Evolutionary conservation across 495 filamentous ascomycete genomes (phyloP).

Genomic region (Tuber indicum): DNA sequence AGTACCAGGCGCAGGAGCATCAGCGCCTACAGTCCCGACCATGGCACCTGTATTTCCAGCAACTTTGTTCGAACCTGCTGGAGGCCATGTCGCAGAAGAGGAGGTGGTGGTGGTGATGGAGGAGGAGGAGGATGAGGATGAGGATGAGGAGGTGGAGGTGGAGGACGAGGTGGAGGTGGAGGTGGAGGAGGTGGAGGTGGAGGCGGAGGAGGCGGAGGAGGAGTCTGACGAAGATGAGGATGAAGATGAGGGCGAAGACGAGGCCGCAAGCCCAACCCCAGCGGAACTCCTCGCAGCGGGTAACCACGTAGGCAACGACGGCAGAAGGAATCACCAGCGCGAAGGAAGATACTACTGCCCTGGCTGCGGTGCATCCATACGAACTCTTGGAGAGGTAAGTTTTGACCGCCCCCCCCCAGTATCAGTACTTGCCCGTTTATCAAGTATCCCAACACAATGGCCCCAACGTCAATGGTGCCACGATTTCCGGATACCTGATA

Average conservation of each 20-base stretch:
- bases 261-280: not conserved
- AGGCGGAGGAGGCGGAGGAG: not conserved
- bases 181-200: not conserved
- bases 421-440: not conserved
- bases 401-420: not conserved
- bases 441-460: not conserved
- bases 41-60: no score
- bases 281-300: not conserved
- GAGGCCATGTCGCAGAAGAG: not conserved
- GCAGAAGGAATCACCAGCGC: not conserved
- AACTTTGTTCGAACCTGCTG: no score
- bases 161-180: no score
- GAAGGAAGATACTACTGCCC: not conserved
- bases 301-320: not conserved
- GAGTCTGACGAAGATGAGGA: not conserved
- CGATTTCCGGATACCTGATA: not conserved
- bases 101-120: not conserved
- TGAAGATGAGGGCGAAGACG: not conserved
- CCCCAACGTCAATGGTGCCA: not conserved
- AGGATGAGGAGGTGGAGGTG: no score
- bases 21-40: no score
- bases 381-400: not conserved
- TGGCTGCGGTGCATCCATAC: not conserved
- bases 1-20: no score
- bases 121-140: no score